Evolutionary conservation across 768 basidiomycete species (phyloP).

Genomic region (Thelephora aurantiotincta): DNA sequence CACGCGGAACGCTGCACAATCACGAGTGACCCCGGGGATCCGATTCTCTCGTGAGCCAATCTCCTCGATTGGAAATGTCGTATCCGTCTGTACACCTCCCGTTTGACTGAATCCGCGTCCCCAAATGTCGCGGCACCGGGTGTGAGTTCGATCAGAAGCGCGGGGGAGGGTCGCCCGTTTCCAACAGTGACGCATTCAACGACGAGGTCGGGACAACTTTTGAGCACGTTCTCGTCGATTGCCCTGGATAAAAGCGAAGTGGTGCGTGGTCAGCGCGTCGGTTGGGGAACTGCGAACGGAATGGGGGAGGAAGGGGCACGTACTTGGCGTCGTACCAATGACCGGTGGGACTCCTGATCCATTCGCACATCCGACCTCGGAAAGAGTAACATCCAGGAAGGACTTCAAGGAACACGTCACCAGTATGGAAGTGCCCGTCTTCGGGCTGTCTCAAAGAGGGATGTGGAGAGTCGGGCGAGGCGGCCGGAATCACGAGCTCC

Average conservation of each 20-base stretch:
- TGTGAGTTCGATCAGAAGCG: conserved; percentile 47
- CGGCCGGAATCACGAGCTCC: conserved; percentile 50
- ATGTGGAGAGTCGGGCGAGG: conserved; percentile 54
- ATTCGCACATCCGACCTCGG: conserved; percentile 62
- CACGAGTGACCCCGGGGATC: conserved; percentile 44
- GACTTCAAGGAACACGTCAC: conserved; percentile 57
- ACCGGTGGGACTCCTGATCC: conserved; percentile 66
- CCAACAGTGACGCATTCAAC: conserved; percentile 61
- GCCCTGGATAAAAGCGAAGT: conserved; percentile 15
- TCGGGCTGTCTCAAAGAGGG: conserved; percentile 29
- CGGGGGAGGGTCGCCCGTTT: conserved; percentile 54
- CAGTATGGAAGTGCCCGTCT: conserved; percentile 63
- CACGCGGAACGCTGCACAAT: conserved; percentile 44
- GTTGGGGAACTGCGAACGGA: neutral
- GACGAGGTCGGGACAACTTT: conserved; percentile 45
- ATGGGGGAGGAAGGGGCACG: neutral
- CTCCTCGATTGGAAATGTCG: conserved; percentile 53
- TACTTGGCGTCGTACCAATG: conserved; percentile 55
- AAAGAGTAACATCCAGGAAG: conserved; percentile 40
- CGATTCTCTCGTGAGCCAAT: conserved; percentile 64
- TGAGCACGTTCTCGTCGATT: conserved; percentile 47
- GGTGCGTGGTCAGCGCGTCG: neutral
- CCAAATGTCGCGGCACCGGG: conserved; percentile 30
- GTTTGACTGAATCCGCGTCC: conserved; percentile 36
- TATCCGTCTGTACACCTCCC: conserved; percentile 54